Conservation (phyloP, 441 rosid genomes). For the Corymbia calophylla region DNA sequence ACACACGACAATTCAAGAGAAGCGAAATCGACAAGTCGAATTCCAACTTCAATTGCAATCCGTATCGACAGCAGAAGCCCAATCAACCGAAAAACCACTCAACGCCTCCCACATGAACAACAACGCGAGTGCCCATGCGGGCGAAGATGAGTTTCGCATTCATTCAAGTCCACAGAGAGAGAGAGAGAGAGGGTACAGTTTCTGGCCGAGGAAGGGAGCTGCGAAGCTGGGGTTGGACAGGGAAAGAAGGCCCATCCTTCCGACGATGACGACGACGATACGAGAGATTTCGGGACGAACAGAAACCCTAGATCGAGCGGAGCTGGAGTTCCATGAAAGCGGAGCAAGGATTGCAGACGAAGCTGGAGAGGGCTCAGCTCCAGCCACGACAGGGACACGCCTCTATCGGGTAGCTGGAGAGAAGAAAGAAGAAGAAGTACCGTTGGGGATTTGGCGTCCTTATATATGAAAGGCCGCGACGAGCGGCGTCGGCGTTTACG, state of each 20-base stretch:
- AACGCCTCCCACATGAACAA: background rate
- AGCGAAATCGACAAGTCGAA: background rate
- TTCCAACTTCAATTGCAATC: background rate
- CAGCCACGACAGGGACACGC: background rate
- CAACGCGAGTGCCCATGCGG: too few relatives aligned
- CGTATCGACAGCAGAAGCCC: background rate
- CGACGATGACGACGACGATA: background rate
- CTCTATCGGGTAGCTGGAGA: background rate
- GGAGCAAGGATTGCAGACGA: background rate
- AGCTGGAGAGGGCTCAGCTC: background rate
- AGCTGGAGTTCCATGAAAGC: background rate
- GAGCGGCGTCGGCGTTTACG: background rate
- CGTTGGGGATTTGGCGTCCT: background rate
- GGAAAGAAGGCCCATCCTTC: conserved; percentile 23
- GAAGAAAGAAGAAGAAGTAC: background rate
- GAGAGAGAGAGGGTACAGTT: conserved; percentile 22
- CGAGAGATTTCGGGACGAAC: background rate
- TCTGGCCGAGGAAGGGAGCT: conserved; percentile 28
- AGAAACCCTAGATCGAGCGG: background rate
- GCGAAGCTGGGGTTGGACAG: conserved; percentile 31
- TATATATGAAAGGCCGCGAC: background rate
- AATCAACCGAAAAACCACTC: background rate
- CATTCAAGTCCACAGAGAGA: background rate
- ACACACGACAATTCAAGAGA: background rate
- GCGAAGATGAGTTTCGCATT: background rate